Conservation (phyloP, 768 basidiomycete species). For the Calocera viscosa region DNA sequence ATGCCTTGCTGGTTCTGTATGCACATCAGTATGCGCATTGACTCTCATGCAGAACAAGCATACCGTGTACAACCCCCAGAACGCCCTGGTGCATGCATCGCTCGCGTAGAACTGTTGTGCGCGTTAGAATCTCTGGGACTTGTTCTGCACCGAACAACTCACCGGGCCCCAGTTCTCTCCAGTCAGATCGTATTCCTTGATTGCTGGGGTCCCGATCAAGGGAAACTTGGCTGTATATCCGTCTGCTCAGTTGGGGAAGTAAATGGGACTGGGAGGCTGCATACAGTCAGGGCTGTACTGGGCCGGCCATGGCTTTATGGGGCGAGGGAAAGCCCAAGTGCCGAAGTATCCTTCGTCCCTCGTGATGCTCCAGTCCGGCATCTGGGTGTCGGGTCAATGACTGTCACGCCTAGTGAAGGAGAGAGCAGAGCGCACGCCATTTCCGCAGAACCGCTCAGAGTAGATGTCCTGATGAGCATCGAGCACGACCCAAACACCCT, state of each 20-base stretch:
- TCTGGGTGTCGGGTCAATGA: background rate
- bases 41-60: background rate
- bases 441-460: constrained; percentile 1
- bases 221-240: background rate
- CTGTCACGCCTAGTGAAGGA: background rate
- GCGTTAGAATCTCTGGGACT: background rate
- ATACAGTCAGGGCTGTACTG: background rate
- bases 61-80: background rate
- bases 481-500: constrained; percentile 1
- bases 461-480: constrained; percentile 4
- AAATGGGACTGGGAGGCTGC: background rate
- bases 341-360: constrained; percentile 1
- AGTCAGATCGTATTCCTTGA: constrained; percentile 1
- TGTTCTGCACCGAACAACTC: background rate
- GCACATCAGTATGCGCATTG: background rate
- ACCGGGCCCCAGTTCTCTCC: constrained; percentile 5
- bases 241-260: background rate
- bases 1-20: background rate
- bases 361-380: constrained; percentile 3
- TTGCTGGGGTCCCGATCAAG: background rate
- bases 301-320: background rate
- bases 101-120: background rate
- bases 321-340: background rate
- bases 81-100: background rate
- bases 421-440: background rate